Evolutionary conservation across 352 stramenopile genomes (phyloP), one percentile per base, ranked within the genome.

Genomic region (Thraustochytrium sp.): DNA sequence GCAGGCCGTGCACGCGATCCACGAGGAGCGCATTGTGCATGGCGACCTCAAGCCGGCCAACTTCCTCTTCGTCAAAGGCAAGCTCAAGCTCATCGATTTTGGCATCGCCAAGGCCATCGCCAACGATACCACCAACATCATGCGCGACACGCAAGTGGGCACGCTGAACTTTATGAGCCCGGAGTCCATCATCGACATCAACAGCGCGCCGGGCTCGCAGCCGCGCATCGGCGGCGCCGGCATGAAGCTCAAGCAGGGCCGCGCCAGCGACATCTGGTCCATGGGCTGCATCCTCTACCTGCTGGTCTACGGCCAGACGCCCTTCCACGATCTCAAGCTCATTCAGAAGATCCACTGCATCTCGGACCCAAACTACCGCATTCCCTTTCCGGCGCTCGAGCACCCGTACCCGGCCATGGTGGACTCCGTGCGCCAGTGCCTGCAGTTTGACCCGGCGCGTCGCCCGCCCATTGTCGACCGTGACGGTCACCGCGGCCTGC

Each of bases 1-100:
- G 11, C 92, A 95, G 65, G 93, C 96, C 13, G 87, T 99, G 65
- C 94, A 94, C n/a, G 98, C 99, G 88, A 99, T 99, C 85, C 97
- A 99, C 86, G 91, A 92, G 2, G 91, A 95, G 46, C 96, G 96
- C 53, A 98, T 99, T 77, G 99, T 97, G 85, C 97, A 99, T 87
- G 92, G 96, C 49, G 97, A 99, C 87, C 99, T 99, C 85, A 99
- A 99, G 89, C 97, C 97, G 34, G 96, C 99, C 87, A 99, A 99
- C 87, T 85, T 99, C 76, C 88, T 99, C 65, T 87, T 96, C 0
- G 90, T 99, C 59, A 94, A 99, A 87, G 95, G 55, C 61, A 84
- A 84, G 42, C 89, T 99, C 26, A 98, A 98, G 85, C 89, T 99
- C 0, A 99, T 99, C 76, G 96, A 99, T 86, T 99, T 99, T 86